Evolutionary conservation across 208 protist species (phyloP), one percentile per base, ranked within the genome.

Genomic region (Acanthamoeba castellanii): DNA sequence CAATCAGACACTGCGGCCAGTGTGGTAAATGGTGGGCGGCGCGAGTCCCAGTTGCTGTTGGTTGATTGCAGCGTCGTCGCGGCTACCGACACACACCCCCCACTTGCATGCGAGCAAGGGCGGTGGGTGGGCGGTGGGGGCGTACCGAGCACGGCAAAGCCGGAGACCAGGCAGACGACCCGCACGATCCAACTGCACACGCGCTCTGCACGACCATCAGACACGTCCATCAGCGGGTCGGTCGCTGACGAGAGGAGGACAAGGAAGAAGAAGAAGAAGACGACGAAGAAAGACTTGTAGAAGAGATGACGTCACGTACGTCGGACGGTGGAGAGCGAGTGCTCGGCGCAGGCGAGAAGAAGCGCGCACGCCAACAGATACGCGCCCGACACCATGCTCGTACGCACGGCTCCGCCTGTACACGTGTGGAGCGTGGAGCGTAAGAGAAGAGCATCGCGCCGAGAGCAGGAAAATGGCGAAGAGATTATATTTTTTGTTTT

Each of bases 161-260:
- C 81, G 2, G 81, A 88, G 32, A 88, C 16, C 42, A 59, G 13
- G 81, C 81, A 88, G 45, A 88, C 81, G 13, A 59, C 55, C 42
- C 55, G 11, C 13, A 64, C 42, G 30, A 64, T 88, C 68, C 68
- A 76, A 20, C 9, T 32, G 68, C 68, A 76, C 68, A 76, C 68
- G 7, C 68, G 68, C 27, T n/a, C 68, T 76, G 68, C 14, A 30
- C 42, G 68, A 5, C 32, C 13, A 34, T 16, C 32, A 0, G 7
- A 4, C 11, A 4, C 11, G 5, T 0, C 13, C 13, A 42, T 42
- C n/a, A 32, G 68, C 32, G 11, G 5, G 11, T 76, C 8, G 68
- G 30, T n/a, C n/a, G 64, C 2, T 22, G 25, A 1, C 64, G 25
- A 7, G 18, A 70, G 11, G 9, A 55, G 50, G 13, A 13, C 50